Percentiles rank a stretch among this genome's conserved stretches.
Evolutionary conservation across 2,329 filamentous ascomycete genomes (phyloP).

Genomic region (Coniosporium tulheliwenetii): DNA sequence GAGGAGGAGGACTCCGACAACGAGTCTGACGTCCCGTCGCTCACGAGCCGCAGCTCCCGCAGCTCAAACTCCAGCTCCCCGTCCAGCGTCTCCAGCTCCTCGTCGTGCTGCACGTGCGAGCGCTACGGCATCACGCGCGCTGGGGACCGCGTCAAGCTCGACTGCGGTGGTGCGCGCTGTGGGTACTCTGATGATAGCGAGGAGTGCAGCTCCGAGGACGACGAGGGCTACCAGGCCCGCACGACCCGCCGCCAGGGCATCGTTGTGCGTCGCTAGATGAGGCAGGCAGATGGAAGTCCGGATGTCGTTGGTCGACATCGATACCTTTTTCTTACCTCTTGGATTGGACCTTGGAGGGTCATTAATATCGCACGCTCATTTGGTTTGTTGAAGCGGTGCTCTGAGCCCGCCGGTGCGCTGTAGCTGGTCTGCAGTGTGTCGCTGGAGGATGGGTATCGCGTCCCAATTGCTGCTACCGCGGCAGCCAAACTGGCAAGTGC

Average conservation of each 20-base stretch:
- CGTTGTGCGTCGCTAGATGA: constrained; percentile 28
- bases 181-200: constrained; percentile 59
- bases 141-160: constrained; percentile 86
- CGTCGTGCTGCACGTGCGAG: constrained; percentile 69
- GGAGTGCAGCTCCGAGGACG: constrained; percentile 57
- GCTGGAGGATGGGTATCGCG: no score
- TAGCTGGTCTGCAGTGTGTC: no score
- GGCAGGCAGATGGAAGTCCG: no score
- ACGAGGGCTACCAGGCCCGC: constrained; percentile 40
- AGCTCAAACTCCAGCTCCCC: constrained; percentile 46
- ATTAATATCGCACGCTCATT: neutral
- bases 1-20: constrained; percentile 8
- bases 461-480: no score
- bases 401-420: no score
- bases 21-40: constrained; percentile 55
- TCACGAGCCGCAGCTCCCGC: constrained; percentile 61
- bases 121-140: constrained; percentile 92
- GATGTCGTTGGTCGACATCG: no score
- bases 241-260: constrained; percentile 49
- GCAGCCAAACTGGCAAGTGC: no score
- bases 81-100: constrained; percentile 31
- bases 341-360: neutral
- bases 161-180: constrained; percentile 82
- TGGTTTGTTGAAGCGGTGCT: neutral
- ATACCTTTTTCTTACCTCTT: neutral